These are phyloP conservation scores for Tuber umbilicatum DNA, from an alignment of 495 filamentous ascomycete genomes.

Conservation along the genomic window DNA sequence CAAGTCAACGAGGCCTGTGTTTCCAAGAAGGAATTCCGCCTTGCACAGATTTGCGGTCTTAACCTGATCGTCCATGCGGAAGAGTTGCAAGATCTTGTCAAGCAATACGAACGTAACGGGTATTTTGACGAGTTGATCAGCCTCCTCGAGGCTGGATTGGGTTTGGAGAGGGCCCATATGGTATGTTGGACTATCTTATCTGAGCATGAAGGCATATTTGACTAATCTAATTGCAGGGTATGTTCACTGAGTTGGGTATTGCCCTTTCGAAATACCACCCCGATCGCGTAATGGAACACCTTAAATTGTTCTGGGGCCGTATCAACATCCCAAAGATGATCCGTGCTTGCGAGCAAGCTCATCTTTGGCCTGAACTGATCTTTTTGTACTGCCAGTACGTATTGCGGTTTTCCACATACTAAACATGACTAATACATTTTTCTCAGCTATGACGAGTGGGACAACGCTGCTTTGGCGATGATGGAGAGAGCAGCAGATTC, in stretches of 20 bases:
- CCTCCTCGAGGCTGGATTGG: slow-evolving; percentile 90
- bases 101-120: slow-evolving; percentile 92
- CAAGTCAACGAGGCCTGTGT: slow-evolving; percentile 97
- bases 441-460: slow-evolving; percentile 79
- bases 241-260: slow-evolving; percentile 95
- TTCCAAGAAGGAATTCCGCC: slow-evolving; percentile 96
- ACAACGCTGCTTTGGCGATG: slow-evolving; percentile 96
- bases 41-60: slow-evolving; percentile 97
- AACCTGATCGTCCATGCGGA: slow-evolving; percentile 98
- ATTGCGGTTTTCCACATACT: neutral
- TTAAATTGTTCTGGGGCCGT: slow-evolving; percentile 97
- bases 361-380: slow-evolving; percentile 94
- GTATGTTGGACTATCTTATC: slow-evolving; percentile 14
- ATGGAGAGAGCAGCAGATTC: slow-evolving; percentile 98
- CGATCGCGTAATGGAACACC: slow-evolving; percentile 94
- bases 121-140: slow-evolving; percentile 98
- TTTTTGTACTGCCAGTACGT: slow-evolving; percentile 87
- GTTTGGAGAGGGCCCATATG: slow-evolving; percentile 82
- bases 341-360: slow-evolving; percentile 86
- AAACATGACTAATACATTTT: slow-evolving; percentile 5
- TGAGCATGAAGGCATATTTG: neutral
- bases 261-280: slow-evolving; percentile 95
- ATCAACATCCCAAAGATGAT: slow-evolving; percentile 99
- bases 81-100: slow-evolving; percentile 85
- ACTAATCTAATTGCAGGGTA: slow-evolving; percentile 49